Percentiles rank a stretch among this genome's conserved stretches.
Conservation (phyloP, 1,139 yeast genomes). For the Hyphopichia pseudoburtonii region DNA sequence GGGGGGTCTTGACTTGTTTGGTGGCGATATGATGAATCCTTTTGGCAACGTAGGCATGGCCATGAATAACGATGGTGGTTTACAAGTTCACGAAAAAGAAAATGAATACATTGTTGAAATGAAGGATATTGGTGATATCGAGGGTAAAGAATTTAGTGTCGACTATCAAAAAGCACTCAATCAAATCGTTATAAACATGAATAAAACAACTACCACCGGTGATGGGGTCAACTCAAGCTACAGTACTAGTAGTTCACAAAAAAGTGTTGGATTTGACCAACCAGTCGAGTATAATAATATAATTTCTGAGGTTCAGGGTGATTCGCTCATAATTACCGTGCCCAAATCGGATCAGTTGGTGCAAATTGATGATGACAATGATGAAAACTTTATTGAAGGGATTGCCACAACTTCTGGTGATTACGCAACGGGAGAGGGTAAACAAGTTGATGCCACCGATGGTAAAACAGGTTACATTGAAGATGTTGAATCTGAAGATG, state of each 20-base stretch:
- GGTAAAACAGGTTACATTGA: conserved; percentile 2
- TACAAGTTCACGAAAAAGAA: conserved; percentile 1
- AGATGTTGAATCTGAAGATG: conserved; percentile 3
- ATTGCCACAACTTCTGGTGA: background rate
- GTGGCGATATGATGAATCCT: background rate
- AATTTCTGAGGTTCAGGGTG: background rate
- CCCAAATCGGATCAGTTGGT: conserved; percentile 2
- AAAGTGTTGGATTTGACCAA: conserved; percentile 5
- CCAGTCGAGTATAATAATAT: conserved; percentile 4
- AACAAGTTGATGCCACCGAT: background rate
- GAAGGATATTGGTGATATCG: conserved; percentile 3
- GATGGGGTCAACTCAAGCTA: background rate
- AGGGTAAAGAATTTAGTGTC: conserved; percentile 6
- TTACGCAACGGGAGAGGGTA: too few species aligned
- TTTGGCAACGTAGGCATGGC: background rate
- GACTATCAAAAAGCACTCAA: conserved; percentile 2
- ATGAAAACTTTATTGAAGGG: conserved; percentile 4
- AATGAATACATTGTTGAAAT: conserved; percentile 3
- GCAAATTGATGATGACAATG: background rate
- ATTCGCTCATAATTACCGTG: conserved; percentile 1
- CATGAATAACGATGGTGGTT: background rate
- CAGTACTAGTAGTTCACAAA: conserved; percentile 4
- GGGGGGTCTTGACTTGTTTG: background rate
- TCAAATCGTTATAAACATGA: conserved; percentile 2
- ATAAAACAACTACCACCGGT: background rate